Evolutionary conservation across 306 rosid genomes (phyloP), one percentile per base, ranked within the genome.

Genomic region (Medicago lupulina): DNA sequence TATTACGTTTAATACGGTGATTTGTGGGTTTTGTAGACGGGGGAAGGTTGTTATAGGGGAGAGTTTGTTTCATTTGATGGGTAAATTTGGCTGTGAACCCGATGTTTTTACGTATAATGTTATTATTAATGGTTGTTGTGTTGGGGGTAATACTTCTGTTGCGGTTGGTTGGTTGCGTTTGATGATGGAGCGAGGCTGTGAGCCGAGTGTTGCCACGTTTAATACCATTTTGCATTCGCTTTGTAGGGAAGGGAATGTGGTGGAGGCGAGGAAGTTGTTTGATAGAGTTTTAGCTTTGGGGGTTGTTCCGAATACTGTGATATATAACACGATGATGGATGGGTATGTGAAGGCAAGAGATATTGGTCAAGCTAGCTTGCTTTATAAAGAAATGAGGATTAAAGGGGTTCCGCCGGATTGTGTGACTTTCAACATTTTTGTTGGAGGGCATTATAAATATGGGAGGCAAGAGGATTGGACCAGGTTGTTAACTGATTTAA

Each of bases 371-470:
- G 75, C 63, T 70, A 70, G 36, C 50, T 50, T 38, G 64, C 75
- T 70, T 70, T 70, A 51, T 34, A 63, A 70, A 10, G 75, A 70
- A 51, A 70, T 70, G 75, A 51, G 50, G 75, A 38, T 5, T 15
- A 70, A 53, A 34, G 75, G 75, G 12, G 9, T 70, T 34, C 40
- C 50, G 17, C 64, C 75, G 3, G 75, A 70, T 70, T 70, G 75
- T 34, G 63, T 53, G 34, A 70, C 75, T 70, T 70, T 70, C 63
- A 70, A 70, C 8, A 7, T 53, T 53, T 54, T 51, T 51, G 64
- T 70, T 11, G 75, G 75, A 58, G 75, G 75, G 50, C 75, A 70
- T 70, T 70, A 34, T 70, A 70, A 70, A 11, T 70, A 70, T 51
- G 75, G 75, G 19, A 70, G 17, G 11, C 53, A 19, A 6, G 75